Evolutionary conservation across 2,329 filamentous ascomycete species (phyloP), one percentile per base, ranked within the genome.

Genomic region (Coniella vitis): DNA sequence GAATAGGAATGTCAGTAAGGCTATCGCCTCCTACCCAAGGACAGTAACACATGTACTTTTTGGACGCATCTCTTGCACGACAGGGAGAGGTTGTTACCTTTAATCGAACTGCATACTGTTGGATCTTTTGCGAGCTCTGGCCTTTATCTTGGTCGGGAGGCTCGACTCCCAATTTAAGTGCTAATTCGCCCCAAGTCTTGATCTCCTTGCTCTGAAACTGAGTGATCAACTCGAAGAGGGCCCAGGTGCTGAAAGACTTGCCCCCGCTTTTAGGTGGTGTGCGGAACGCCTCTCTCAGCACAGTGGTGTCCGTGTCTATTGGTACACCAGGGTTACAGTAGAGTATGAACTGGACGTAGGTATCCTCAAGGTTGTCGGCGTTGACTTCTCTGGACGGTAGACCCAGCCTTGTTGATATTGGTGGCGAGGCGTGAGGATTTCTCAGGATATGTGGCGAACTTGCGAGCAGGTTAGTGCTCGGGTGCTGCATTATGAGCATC

Each of bases 101-200:
- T 49, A 96, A 70, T 51, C 90, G 79, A 40, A 96, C 90, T 38
- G 88, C 89, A 71, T 95, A 96, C 64, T 96, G 90, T 64, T 95
- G 89, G 50, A 96, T 86, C 65, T 95, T 95, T 63, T 96, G 91
- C 2, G 86, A 83, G 63, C 89, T 95, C 68, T 94, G 86, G 21
- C 88, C 87, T 49, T 91, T 93, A 51, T 86, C 81, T 20, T 82
- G 73, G 52, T 88, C 85, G 2, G 90, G 89, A 3, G 86, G 85
- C 60, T 94, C 87, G 14, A 95, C 91, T 9, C 91, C 90, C n/a
- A 96, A 72, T 59, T 86, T 85, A 46, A 90, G 78, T 1, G 88
- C 90, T 57, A 96, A 64, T 63, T 95, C 87, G 36, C 86, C 87
- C 90, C 90, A 96, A 0, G 90, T 95, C 66, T 90, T 93, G 64